Evolutionary conservation across 805 yeast genomes (phyloP).

Genomic region (Saccharomycopsis lassenensis): DNA sequence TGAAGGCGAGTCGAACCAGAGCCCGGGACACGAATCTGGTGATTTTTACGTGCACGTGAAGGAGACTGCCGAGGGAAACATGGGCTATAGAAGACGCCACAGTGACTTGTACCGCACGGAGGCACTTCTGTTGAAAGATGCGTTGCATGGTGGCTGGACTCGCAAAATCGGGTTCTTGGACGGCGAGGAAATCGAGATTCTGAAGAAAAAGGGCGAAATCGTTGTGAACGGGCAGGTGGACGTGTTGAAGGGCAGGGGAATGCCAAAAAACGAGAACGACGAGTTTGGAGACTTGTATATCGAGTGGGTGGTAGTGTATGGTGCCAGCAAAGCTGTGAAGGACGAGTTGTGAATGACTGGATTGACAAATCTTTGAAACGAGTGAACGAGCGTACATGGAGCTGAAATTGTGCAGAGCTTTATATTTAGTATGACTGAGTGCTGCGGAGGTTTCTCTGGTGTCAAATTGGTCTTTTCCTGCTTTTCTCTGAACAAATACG

Average conservation of each 20-base stretch:
- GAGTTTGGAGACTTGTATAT: conserved; percentile 40
- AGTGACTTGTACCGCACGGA: conserved; percentile 72
- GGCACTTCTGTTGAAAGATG: conserved; percentile 59
- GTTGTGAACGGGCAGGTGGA: conserved; percentile 66
- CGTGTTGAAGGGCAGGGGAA: conserved; percentile 62
- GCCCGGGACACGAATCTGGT: conserved; percentile 77
- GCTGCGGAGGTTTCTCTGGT: too few species aligned
- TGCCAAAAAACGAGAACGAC: conserved; percentile 56
- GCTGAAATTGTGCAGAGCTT: too few species aligned
- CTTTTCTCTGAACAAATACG: too few species aligned
- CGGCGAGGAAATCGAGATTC: conserved; percentile 35
- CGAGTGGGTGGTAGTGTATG: conserved; percentile 32
- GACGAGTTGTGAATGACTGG: too few species aligned
- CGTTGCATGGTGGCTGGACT: conserved; percentile 72
- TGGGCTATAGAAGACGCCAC: conserved; percentile 83
- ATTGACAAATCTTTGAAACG: conserved; percentile 12
- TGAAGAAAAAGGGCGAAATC: conserved; percentile 43
- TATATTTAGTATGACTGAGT: too few species aligned
- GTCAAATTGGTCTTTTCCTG: too few species aligned
- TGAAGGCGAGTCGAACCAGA: conserved; percentile 72
- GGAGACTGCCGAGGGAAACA: conserved; percentile 44
- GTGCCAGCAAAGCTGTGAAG: conserved; percentile 18
- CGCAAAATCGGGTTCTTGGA: conserved; percentile 61
- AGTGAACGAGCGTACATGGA: too few species aligned
- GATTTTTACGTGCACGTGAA: conserved; percentile 52